Evolutionary conservation across 78 protist species (phyloP).

Genomic region (Parvularia atlantis): DNA sequence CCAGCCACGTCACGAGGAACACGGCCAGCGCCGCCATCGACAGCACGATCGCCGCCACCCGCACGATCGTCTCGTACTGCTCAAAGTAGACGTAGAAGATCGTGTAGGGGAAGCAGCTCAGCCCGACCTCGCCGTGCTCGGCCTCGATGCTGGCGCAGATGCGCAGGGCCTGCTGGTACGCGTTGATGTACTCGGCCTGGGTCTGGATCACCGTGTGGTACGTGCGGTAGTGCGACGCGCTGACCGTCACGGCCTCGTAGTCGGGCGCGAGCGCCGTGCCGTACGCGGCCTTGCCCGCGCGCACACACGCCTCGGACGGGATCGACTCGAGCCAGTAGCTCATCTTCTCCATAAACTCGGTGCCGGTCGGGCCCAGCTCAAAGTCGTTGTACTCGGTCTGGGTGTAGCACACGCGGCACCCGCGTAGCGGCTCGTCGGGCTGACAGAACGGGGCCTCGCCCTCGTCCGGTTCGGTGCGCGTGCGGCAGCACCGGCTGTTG

Average conservation of each 20-base stretch:
- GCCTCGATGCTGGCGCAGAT: not conserved
- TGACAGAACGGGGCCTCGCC: not conserved
- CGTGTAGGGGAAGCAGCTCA: constrained; percentile 29
- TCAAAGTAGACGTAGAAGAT: constrained; percentile 57
- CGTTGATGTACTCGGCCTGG: constrained; percentile 49
- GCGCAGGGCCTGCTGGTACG: constrained; percentile 2
- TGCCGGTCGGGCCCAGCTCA: not conserved
- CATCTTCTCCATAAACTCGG: not conserved
- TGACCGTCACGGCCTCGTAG: not conserved
- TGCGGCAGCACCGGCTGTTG: not conserved
- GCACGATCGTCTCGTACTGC: constrained; percentile 38
- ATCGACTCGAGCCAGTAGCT: not conserved
- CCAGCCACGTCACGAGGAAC: constrained; percentile 25
- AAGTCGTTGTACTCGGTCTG: not conserved
- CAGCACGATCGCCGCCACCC: constrained; percentile 21
- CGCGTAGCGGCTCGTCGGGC: not conserved
- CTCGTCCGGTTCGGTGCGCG: not conserved
- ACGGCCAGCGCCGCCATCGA: constrained; percentile 49
- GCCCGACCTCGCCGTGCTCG: constrained; percentile 5
- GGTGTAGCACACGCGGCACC: not conserved
- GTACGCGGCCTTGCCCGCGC: not conserved
- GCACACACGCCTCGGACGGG: not conserved
- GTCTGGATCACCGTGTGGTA: constrained; percentile 26
- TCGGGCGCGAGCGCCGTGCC: not conserved
- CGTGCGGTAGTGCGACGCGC: constrained; percentile 36